Base-by-base conservation (phyloP, 441 rosid species). In the Manihot esculenta region DNA sequence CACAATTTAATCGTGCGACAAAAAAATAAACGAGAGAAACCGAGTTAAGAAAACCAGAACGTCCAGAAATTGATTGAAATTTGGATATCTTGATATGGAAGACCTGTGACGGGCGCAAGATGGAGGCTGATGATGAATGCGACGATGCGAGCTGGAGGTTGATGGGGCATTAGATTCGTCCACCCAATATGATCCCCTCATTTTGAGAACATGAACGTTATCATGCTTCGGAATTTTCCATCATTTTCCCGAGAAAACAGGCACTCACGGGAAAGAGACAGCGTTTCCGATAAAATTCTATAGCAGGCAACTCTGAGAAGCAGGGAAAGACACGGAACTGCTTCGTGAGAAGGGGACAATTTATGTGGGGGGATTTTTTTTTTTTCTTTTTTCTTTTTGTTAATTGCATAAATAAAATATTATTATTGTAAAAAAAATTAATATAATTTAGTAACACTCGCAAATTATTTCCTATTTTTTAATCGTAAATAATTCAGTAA, bases 91-190 rank as follows among this genome's bases (percentile, higher is more conserved):
- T 24, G 27, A 20, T 20, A 21, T n/a, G 13, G 20, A 24, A 60
- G 10, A 64, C 67, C 67, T 64, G 53, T 45, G 41, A 38, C 67
- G 41, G 41, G 54, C 41, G 2, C 53, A 47, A 44, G 33, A 21
- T 1, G 66, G 45, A 35, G 64, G 53, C 18, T 62, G 49, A 48
- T 23, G 18, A 23, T 17, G 61, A 14, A 26, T 10, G 38, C 61
- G 61, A 56, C 17, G 61, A 56, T 13, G 61, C 38, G 30, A 30
- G 38, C 10, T 45, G 21, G 67, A 64, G 38, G 67, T 64, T 38
- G 67, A 64, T 14, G 54, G 67, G 30, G 33, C 26, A 50, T 64
- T 24, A 64, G 54, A 17, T 45, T 64, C 67, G 20, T 64, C 67
- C 2, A n/a, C 54, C 35, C 38, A 45, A 45, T 45, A 64, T 13